Base-by-base conservation (phyloP, 768 basidiomycete species). In the Hygrophorus russula region DNA sequence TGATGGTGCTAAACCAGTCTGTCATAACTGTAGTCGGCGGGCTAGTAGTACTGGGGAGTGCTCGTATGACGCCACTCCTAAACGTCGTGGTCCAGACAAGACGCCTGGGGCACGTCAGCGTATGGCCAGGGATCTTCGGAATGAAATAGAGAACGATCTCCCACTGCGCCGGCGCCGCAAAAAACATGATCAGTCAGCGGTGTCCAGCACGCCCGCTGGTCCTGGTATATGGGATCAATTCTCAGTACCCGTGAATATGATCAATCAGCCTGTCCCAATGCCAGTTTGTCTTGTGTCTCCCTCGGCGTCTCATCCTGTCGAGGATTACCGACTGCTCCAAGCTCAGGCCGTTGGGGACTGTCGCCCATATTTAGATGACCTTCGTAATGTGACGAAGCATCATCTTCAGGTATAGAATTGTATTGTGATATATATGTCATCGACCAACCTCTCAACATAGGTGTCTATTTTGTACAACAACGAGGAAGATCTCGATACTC, bases 61-160 rank as follows among this genome's bases (percentile, higher is more conserved):
- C 55, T 56, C 63, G 40, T 89, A 88, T 51, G 86, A 89, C 51
- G 45, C 72, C 11, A 59, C 74, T 4, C 86, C 86, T 15, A 87
- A 82, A 53, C 80, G 86, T 36, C 73, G 86, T 32, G 86, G 86
- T 1, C 86, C 86, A 2, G 86, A 88, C 59, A 83, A 74, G 59
- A 71, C 66, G 0, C 84, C 83, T n/a, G 85, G 86, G 15, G 82
- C 82, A 31, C 79, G 86, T 18, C 82, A 85, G 53, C 73, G 85
- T 33, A 63, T 67, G 45, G 59, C 70, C 4, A 61, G 69, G 31
- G 71, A 70, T 39, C 47, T 55, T 17, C 60, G 47, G 35, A 62
- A 66, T 32, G 67, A 64, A 17, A 54, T 56, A 9, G 57, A 63
- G 34, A 59, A 54, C 31, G 50, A 51, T 39, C 44, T 46, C 31